Percentiles rank a stretch among this genome's conserved stretches.
phyloP scores from a whole-genome alignment of 148 eudicot genomes.

The Limonium bicolor region DNA sequence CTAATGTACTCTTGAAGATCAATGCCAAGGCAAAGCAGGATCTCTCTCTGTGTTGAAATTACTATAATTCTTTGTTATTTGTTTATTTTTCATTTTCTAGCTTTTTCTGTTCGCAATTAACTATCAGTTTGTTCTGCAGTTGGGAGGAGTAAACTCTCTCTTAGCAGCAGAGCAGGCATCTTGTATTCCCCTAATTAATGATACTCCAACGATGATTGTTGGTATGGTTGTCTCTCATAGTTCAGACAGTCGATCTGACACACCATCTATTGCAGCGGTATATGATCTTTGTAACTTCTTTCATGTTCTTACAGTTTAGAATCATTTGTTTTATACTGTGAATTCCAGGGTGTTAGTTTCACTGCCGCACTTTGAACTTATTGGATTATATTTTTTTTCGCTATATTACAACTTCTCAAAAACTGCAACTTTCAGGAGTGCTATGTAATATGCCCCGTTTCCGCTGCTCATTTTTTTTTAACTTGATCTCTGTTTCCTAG shows the following conservation, averaged over 20 bases:
- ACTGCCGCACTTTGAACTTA: too few relatives aligned
- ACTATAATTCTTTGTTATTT: not conserved
- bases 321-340: too few relatives aligned
- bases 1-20: conserved; percentile 85
- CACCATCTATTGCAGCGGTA: conserved; percentile 95
- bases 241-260: conserved; percentile 60
- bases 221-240: conserved; percentile 99
- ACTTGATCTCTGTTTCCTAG: too few relatives aligned
- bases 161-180: conserved; percentile 58
- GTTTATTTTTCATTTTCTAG: conserved; percentile 4
- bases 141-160: conserved; percentile 85
- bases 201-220: conserved; percentile 82
- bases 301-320: too few relatives aligned
- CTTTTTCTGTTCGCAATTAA: not conserved
- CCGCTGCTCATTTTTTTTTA: too few relatives aligned
- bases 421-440: too few relatives aligned
- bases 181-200: conserved; percentile 40
- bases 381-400: too few relatives aligned
- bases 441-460: too few relatives aligned
- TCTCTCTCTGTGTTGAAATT: too few relatives aligned
- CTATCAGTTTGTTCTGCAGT: conserved; percentile 22
- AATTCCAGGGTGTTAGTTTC: too few relatives aligned
- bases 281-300: conserved; percentile 3
- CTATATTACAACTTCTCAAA: too few relatives aligned
- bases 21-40: conserved; percentile 82